Evolutionary conservation across 164 flowering plant genomes (phyloP).

Genomic region (Platanus orientalis): DNA sequence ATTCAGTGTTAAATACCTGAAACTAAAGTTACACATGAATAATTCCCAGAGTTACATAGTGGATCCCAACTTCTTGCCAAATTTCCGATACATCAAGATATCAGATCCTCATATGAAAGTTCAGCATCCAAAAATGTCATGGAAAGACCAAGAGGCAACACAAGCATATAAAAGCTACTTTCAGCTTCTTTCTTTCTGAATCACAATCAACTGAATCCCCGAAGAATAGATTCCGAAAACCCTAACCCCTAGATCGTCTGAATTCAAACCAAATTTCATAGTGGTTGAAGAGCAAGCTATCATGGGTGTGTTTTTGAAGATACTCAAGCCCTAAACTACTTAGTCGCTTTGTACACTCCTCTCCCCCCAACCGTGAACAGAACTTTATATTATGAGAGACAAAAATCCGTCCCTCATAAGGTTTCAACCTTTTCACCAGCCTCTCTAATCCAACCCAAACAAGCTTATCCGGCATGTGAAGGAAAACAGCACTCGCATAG

Average conservation of each 20-base stretch:
- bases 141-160: no score
- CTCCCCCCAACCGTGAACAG: constrained; percentile 85
- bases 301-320: constrained; percentile 82
- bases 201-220: constrained; percentile 4
- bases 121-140: neutral
- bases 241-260: constrained; percentile 43
- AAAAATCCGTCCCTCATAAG: constrained; percentile 74
- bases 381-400: constrained; percentile 94
- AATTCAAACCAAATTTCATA: constrained; percentile 96
- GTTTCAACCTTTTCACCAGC: constrained; percentile 53
- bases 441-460: constrained; percentile 93
- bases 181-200: constrained; percentile 6
- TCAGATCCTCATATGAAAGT: neutral
- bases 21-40: neutral
- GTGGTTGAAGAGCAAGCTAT: constrained; percentile 91
- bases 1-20: neutral
- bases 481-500: constrained; percentile 95
- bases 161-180: neutral
- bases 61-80: neutral
- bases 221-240: neutral
- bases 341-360: constrained; percentile 77
- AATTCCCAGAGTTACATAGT: neutral
- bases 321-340: constrained; percentile 67
- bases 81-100: neutral
- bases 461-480: constrained; percentile 94